Conservation (phyloP, 148 eudicot species). For the Fagopyrum tataricum region DNA sequence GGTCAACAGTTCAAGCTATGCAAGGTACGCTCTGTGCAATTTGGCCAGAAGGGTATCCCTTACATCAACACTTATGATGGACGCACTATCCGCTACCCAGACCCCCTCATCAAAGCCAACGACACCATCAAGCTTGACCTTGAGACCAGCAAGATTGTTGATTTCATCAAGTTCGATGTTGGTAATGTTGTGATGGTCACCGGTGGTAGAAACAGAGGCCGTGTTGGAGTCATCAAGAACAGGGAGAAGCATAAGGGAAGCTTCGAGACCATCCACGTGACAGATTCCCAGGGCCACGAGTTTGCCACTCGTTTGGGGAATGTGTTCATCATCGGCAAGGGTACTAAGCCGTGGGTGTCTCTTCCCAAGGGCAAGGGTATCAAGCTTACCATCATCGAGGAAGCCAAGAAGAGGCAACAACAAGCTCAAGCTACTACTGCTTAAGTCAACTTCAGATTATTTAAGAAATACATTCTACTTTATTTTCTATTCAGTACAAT, state of each 20-base stretch:
- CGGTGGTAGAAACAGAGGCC: slow-evolving; percentile 16
- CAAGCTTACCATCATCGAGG: slow-evolving; percentile 14
- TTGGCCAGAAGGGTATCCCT: slow-evolving; percentile 13
- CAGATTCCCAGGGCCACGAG: slow-evolving; percentile 10
- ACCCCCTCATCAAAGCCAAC: slow-evolving; percentile 14
- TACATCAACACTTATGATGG: slow-evolving; percentile 14
- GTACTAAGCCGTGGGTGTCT: slow-evolving; percentile 13
- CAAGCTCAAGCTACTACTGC: slow-evolving; percentile 12
- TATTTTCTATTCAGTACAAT: background rate
- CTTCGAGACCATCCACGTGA: slow-evolving; percentile 13
- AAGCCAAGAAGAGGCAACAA: slow-evolving; percentile 11
- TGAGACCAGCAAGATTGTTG: slow-evolving; percentile 11
- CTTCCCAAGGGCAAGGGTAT: slow-evolving; percentile 16
- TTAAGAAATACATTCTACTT: background rate
- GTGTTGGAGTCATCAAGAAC: slow-evolving; percentile 15
- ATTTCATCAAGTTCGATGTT: slow-evolving; percentile 12
- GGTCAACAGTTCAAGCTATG: slow-evolving; percentile 13
- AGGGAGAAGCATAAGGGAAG: slow-evolving; percentile 15
- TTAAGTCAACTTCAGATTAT: background rate
- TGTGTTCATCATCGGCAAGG: slow-evolving; percentile 12
- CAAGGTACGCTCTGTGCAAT: slow-evolving; percentile 5
- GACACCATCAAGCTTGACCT: slow-evolving; percentile 17
- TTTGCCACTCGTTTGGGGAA: slow-evolving; percentile 11
- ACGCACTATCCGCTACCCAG: slow-evolving; percentile 16
- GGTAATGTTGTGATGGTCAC: slow-evolving; percentile 15